These are phyloP conservation scores for Fusarium euwallaceae DNA, from an alignment of 2,329 filamentous ascomycete species.

Conservation along the genomic window DNA sequence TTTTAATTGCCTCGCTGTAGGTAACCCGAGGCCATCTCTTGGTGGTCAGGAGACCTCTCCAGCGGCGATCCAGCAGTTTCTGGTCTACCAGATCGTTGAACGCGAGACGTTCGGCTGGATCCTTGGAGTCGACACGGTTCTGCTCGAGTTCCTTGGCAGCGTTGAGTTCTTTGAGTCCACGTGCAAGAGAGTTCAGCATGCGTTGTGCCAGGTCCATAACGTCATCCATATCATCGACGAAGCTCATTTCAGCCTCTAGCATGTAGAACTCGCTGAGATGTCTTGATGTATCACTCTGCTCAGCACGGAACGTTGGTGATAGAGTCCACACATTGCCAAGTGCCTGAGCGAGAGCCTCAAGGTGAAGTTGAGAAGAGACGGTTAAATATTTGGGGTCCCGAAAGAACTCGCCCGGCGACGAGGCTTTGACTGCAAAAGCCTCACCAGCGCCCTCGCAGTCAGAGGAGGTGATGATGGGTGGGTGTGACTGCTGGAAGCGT, in stretches of 20 bases:
- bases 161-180: constrained; percentile 55
- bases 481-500: constrained; percentile 86
- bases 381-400: constrained; percentile 91
- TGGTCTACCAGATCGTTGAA: constrained; percentile 59
- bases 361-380: constrained; percentile 92
- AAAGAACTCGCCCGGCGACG: constrained; percentile 74
- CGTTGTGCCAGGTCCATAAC: constrained; percentile 87
- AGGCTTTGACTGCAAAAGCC: constrained; percentile 80
- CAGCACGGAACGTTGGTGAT: constrained; percentile 93
- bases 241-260: constrained; percentile 92
- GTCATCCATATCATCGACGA: constrained; percentile 75
- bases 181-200: constrained; percentile 72
- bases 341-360: constrained; percentile 91
- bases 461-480: constrained; percentile 94
- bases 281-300: constrained; percentile 91
- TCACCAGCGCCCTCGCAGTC: constrained; percentile 98
- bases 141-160: constrained; percentile 60
- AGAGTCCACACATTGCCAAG: constrained; percentile 94
- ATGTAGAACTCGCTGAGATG: constrained; percentile 99
- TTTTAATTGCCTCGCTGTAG: constrained; percentile 81
- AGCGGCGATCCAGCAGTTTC: constrained; percentile 72
- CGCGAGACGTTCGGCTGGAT: constrained; percentile 57
- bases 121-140: constrained; percentile 52
- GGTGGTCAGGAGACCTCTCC: constrained; percentile 73
- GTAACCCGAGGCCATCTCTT: constrained; percentile 82